Base-by-base conservation (phyloP, 441 rosid species). In the Adansonia madagascariensis region DNA sequence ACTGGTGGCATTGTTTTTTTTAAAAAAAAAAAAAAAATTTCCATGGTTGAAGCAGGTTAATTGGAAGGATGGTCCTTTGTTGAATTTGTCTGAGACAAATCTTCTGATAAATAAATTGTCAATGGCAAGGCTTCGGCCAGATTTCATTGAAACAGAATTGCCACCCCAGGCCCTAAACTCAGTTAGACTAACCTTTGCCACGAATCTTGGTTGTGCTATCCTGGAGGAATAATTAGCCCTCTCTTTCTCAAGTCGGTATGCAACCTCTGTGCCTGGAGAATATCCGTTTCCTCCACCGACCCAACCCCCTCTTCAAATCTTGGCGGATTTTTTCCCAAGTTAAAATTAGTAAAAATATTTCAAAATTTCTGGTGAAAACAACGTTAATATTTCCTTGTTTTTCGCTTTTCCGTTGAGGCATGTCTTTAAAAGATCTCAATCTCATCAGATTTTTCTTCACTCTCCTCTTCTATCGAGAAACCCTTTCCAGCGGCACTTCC, bases 171-270 rank as follows among this genome's bases (percentile, higher is more conserved):
- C 93, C 64, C 80, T 91, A 55, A 80, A 82, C 81, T 87, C 92
- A 6, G 94, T 92, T 24, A 90, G 94, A 81, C 85, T 89, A 11
- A 93, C 94, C 52, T 90, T 95, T 9, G 98, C 92, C 18, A 85
- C 87, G 67, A 95, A 88, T 80, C 94, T 93, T 10, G 98, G 98
- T n/a, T 96, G 97, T 50, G 94, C 97, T 27, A 84, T 89, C 81
- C 81, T 91, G 1, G 89, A 87, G 63, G 98, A 93, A 82, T 87
- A 74, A 76, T 4, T 3, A 3, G 17, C 17, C 17, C 2, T 41
- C 6, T 35, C 6, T 35, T 0, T 17, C 43, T 17, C 12, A 14
- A 60, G 11, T 20, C 12, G 1, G 0, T 22, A 4, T 12, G 6
- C 1, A 27, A 62, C 8, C 43, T 35, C 39, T 35, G 39, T 35